These are phyloP conservation scores for Ramaria rubella DNA, from an alignment of 768 basidiomycete species.

Conservation along the genomic window DNA sequence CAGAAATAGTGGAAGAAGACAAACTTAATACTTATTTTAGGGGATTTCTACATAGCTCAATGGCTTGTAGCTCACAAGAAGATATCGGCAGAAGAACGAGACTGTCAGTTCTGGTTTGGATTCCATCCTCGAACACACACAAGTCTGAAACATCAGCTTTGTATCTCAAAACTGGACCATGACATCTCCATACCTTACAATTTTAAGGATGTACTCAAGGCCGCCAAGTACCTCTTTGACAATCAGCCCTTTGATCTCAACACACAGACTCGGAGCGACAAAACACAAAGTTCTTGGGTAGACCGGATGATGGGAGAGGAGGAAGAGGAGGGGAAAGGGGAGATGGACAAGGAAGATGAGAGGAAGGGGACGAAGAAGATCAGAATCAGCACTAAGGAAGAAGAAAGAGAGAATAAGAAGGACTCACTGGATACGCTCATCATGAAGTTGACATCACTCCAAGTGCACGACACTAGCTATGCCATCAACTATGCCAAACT, in stretches of 20 bases:
- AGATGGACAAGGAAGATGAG: not conserved
- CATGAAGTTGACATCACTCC: not conserved
- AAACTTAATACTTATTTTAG: not conserved
- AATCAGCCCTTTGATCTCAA: not conserved
- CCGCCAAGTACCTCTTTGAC: not conserved
- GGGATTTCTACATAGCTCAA: not conserved
- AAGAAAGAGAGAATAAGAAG: not conserved
- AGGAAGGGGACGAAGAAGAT: not conserved
- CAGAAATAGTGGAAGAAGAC: not conserved
- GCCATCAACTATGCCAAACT: not conserved
- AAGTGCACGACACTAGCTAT: not conserved
- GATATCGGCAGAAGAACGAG: not conserved
- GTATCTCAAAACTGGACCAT: not conserved
- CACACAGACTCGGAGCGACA: not conserved
- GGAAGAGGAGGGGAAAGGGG: not conserved
- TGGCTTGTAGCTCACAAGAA: not conserved
- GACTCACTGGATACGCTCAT: not conserved
- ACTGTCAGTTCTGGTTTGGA: conserved; percentile 3
- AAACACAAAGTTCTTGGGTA: not conserved
- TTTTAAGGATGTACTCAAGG: not conserved
- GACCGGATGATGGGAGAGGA: not conserved
- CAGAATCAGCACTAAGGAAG: not conserved
- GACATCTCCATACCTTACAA: no score
- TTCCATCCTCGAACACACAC: not conserved
- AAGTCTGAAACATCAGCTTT: not conserved